Conservation (phyloP, 2,329 filamentous ascomycete genomes). For the Penicillium sp. region DNA sequence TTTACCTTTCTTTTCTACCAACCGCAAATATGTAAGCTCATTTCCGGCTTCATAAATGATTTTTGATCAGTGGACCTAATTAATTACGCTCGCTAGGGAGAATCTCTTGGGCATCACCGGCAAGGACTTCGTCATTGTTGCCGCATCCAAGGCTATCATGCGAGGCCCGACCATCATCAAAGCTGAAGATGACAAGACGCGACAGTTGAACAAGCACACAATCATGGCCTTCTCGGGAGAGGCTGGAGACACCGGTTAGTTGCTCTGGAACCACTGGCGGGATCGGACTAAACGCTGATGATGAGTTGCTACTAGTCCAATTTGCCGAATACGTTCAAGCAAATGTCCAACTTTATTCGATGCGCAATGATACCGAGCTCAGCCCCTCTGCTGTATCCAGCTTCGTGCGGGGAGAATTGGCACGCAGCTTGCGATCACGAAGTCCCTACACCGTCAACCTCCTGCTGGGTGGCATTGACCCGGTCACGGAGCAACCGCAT, state of each 20-base stretch:
- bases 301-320: constrained; percentile 60
- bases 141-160: constrained; percentile 97
- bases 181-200: constrained; percentile 92
- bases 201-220: constrained; percentile 84
- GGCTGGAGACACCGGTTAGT: constrained; percentile 83
- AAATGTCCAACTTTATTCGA: constrained; percentile 95
- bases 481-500: constrained; percentile 82
- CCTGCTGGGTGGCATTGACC: constrained; percentile 86
- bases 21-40: constrained; percentile 28
- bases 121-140: constrained; percentile 98
- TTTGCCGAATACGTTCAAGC: constrained; percentile 99
- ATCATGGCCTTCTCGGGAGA: constrained; percentile 94
- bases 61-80: constrained; percentile 19
- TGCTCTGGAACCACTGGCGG: constrained; percentile 2
- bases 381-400: constrained; percentile 81
- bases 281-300: constrained; percentile 12
- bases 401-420: constrained; percentile 91
- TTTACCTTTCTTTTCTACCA: constrained; percentile 16
- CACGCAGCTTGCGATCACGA: constrained; percentile 79
- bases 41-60: neutral
- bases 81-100: constrained; percentile 59
- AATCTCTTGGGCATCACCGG: constrained; percentile 95
- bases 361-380: constrained; percentile 93
- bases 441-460: constrained; percentile 97
- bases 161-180: constrained; percentile 95